Evolutionary conservation across 2,329 filamentous ascomycete species (phyloP).

Genomic region (Monilinia polystroma): DNA sequence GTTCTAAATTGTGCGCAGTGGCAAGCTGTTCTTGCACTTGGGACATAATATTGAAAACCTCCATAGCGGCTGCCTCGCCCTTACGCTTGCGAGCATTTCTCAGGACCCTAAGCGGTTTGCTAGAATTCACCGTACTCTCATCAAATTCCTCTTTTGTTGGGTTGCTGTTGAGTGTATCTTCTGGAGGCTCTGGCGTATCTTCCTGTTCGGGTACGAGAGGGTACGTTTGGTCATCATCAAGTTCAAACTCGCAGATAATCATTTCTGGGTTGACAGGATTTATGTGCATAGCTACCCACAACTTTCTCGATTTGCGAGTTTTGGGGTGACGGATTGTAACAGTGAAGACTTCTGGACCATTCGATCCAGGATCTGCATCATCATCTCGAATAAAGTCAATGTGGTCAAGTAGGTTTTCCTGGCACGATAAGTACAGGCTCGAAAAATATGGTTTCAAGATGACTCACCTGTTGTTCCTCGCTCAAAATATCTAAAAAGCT

Average conservation of each 20-base stretch:
- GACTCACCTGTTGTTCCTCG: slow-evolving; percentile 22
- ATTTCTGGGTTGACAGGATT: slow-evolving; percentile 66
- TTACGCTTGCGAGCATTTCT: slow-evolving; percentile 66
- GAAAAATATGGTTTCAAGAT: not conserved
- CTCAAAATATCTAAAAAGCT: slow-evolving; percentile 72
- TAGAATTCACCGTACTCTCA: slow-evolving; percentile 73
- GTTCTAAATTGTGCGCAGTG: slow-evolving; percentile 66
- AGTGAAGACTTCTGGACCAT: slow-evolving; percentile 85
- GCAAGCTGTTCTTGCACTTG: slow-evolving; percentile 87
- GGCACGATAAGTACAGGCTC: slow-evolving; percentile 44
- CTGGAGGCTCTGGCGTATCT: slow-evolving; percentile 59
- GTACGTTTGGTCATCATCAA: slow-evolving; percentile 71
- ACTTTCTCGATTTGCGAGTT: slow-evolving; percentile 53
- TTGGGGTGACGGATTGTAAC: slow-evolving; percentile 60
- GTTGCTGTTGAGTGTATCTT: slow-evolving; percentile 71
- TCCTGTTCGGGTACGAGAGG: slow-evolving; percentile 66
- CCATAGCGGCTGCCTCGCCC: slow-evolving; percentile 74
- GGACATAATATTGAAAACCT: slow-evolving; percentile 88
- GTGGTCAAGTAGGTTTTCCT: slow-evolving; percentile 80
- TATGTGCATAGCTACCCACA: slow-evolving; percentile 87
- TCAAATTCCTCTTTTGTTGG: slow-evolving; percentile 72
- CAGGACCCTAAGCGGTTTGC: slow-evolving; percentile 74
- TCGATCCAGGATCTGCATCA: slow-evolving; percentile 68
- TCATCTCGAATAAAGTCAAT: slow-evolving; percentile 86
- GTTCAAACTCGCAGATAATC: slow-evolving; percentile 84